Conservation (phyloP, 768 basidiomycete genomes). For the Tricholoma furcatifolium region DNA sequence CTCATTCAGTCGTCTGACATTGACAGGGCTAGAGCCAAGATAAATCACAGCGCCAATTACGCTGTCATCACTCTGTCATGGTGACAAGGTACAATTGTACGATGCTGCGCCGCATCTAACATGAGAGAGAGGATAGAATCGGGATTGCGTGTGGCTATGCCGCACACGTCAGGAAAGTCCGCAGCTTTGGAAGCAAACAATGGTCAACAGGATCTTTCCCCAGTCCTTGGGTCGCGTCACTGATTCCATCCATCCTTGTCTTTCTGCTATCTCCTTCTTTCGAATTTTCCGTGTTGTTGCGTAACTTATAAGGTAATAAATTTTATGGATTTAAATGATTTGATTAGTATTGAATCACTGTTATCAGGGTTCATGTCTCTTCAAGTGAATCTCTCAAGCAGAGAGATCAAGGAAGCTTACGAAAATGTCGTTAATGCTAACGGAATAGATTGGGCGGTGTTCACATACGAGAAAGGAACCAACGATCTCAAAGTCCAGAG, state of each 20-base stretch:
- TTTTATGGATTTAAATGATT: neutral
- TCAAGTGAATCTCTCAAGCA: slow-evolving; percentile 75
- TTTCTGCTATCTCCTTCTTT: neutral
- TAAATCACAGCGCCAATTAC: too few relatives aligned
- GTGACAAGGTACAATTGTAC: too few relatives aligned
- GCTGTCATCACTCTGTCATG: too few relatives aligned
- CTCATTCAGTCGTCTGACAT: too few relatives aligned
- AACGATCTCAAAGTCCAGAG: slow-evolving; percentile 88
- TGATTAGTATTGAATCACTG: neutral
- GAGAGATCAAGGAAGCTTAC: slow-evolving; percentile 72
- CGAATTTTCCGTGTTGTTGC: neutral
- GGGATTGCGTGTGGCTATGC: slow-evolving; percentile 6
- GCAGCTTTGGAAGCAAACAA: slow-evolving; percentile 3
- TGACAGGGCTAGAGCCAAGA: too few relatives aligned
- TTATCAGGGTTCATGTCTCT: slow-evolving; percentile 56
- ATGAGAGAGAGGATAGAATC: too few relatives aligned
- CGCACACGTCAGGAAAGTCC: too few relatives aligned
- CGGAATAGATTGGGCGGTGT: slow-evolving; percentile 74
- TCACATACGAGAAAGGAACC: slow-evolving; percentile 77
- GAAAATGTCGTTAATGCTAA: slow-evolving; percentile 66
- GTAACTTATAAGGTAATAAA: neutral
- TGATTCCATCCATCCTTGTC: neutral
- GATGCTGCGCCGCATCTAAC: too few relatives aligned
- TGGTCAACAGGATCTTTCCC: slow-evolving; percentile 3
- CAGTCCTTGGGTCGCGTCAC: slow-evolving; percentile 9